A percentile compares a stretch with the other conserved stretches of the same genome.
Conservation (phyloP, 495 filamentous ascomycete genomes). For the Podospora sp. region DNA sequence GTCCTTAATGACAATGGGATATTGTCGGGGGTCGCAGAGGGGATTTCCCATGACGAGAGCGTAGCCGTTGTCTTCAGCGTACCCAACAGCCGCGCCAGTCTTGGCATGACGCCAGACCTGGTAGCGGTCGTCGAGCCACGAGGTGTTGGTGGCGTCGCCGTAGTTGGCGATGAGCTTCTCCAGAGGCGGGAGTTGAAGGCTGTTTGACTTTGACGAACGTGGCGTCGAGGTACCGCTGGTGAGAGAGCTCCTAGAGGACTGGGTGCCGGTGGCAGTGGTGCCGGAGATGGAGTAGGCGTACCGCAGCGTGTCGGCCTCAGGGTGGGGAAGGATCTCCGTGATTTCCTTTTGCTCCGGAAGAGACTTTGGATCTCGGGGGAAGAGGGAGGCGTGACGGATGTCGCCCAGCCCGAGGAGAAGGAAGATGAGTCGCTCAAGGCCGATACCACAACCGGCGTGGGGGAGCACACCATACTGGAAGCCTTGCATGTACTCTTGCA, state of each 20-base stretch:
- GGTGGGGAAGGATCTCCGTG: conserved; percentile 65
- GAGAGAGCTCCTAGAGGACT: background rate
- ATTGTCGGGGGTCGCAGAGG: conserved; percentile 73
- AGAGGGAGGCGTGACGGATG: conserved; percentile 83
- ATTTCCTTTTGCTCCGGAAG: conserved; percentile 58
- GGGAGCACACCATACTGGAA: conserved; percentile 89
- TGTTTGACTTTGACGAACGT: conserved; percentile 26
- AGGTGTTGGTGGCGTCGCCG: conserved; percentile 84
- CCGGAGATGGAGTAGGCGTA: conserved; percentile 51
- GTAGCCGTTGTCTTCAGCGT: conserved; percentile 69
- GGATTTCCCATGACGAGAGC: conserved; percentile 82
- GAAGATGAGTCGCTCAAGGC: conserved; percentile 84
- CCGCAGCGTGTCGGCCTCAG: conserved; percentile 72
- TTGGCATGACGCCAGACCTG: conserved; percentile 75
- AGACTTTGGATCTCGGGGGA: conserved; percentile 81
- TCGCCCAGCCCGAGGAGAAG: conserved; percentile 82
- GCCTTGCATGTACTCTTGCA: conserved; percentile 86
- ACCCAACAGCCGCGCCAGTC: conserved; percentile 80
- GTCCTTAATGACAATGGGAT: conserved; percentile 65
- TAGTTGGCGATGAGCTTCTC: conserved; percentile 87
- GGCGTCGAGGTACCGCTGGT: no score
- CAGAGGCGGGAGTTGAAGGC: conserved; percentile 65
- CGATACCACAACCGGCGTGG: conserved; percentile 88
- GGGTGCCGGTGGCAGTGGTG: conserved; percentile 4
- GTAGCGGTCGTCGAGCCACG: conserved; percentile 82